Conservation (phyloP, 1,284 basidiomycete species). For the Leccinum solheimii region DNA sequence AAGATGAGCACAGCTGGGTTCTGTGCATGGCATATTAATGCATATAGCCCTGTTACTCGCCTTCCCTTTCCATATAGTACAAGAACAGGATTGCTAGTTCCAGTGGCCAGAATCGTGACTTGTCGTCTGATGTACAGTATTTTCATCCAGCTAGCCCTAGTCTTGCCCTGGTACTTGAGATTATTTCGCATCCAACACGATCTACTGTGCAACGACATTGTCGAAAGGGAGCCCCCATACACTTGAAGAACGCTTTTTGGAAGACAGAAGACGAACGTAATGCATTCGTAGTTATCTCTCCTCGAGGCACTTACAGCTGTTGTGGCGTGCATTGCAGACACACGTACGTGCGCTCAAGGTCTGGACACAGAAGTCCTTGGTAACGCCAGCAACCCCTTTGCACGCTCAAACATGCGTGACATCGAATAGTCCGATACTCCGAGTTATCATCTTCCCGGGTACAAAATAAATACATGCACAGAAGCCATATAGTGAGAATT, state of each 20-base stretch:
- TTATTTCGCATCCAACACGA: background rate
- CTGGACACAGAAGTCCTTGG: background rate
- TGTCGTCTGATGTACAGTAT: background rate
- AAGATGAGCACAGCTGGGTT: background rate
- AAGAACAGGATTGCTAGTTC: background rate
- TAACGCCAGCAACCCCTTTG: background rate
- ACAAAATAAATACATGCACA: slow-evolving; percentile 4
- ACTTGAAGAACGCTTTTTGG: background rate
- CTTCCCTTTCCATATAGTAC: background rate
- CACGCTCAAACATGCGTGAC: background rate
- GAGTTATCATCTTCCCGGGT: background rate
- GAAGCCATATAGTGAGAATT: background rate
- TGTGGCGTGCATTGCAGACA: background rate
- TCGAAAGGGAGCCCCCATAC: background rate
- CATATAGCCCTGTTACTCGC: background rate
- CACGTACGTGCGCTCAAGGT: background rate
- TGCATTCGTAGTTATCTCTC: background rate
- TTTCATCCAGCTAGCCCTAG: background rate
- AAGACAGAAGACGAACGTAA: background rate
- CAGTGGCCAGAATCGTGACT: background rate
- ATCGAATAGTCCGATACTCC: background rate
- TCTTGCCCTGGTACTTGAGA: background rate
- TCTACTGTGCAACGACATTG: background rate
- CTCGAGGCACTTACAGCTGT: background rate
- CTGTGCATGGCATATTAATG: background rate